Base-by-base conservation (phyloP, 1,284 basidiomycete genomes). In the Moesziomyces sp. region DNA sequence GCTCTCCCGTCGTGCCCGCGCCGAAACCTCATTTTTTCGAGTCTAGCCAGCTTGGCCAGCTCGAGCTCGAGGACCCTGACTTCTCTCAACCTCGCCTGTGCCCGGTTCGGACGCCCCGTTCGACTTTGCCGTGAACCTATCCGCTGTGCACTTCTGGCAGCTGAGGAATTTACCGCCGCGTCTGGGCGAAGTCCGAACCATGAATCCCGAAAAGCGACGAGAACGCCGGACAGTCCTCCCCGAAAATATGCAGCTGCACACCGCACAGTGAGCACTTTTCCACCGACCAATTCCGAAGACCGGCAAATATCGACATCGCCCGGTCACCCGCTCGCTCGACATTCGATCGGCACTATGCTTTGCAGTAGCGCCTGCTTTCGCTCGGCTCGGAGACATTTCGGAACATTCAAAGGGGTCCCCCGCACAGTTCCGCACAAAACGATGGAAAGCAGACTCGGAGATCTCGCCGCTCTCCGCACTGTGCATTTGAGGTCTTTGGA, bases 221-320 rank as follows among this genome's bases (percentile, higher is more conserved):
- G 30, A 34, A 34, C 30, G 30, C 30, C 30, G 30, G 30, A 13
- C 30, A 10, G 30, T 4, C 30, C 30, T 11, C 30, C 10, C 30
- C 9, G 13, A 13, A 34, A 40, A 40, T 16, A 18, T 40, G 16
- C 18, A 40, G 38, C 38, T 6, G 16, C 38, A 40, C 16, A 16
- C 38, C 16, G 38, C 38, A 18, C 38, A 40, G 3, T 18, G 4
- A 4, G 5, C 38, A 40, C 18, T 18, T 45, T 18, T 45, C 19
- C 16, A 64, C 69, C 63, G 59, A 66, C 52, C 23, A 66, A 62
- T 35, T 30, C 59, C 69, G 59, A 67, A 72, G 34, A 67, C 58
- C 63, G 63, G 58, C 63, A 21, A 72, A 58, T 18, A 42, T 67
- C 58, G 58, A 66, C 11, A 19, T 40, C 38, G 5, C 38, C 38